Evolutionary conservation across 352 stramenopile genomes (phyloP), one percentile per base, ranked within the genome.

Genomic region (Pythium dissimile): DNA sequence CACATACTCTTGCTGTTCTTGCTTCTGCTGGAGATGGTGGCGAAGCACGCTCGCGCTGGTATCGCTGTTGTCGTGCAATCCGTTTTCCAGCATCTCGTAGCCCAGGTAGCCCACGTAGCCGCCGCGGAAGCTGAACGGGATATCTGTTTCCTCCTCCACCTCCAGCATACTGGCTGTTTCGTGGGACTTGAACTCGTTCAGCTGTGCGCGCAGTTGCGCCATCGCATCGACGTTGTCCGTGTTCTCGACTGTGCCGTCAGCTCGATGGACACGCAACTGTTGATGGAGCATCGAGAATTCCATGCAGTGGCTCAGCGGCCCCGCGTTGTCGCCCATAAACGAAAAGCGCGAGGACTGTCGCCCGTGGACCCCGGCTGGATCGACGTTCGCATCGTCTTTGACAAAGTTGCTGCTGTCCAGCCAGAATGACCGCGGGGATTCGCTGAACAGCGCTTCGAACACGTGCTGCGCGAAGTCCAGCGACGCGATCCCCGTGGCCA

Each of bases 91-190:
- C 23, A 92, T 64, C 70, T 92, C 86, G 44, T 96, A 97, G 39
- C 86, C 86, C 62, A 96, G 81, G 64, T 92, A 97, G 2, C 88
- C 88, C 6, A 97, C 86, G 61, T 90, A 94, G 20, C 88, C 88
- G 27, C 86, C 78, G 9, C 76, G 72, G 35, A 96, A 94, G 27
- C 69, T 67, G 63, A 96, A 96, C n/a, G 84, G 83, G 15, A 41
- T 15, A 7, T 32, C 46, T 6, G 18, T 54, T 20, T 23, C 10
- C 24, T 44, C 34, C 37, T 54, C 11, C 12, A 7, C 10, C 6
- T 28, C 39, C 45, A 51, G 28, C 23, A 71, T 27, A 10, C 53
- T 39, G 13, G 71, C 43, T 2, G 81, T 62, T n/a, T 69, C 24
- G 49, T 86, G 73, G 2, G 57, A 54, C 31, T 65, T 45, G 48